A percentile compares a stretch with the other conserved stretches of the same genome.
Conservation (phyloP, 129 eudicot species). For the Pseudognaphalium luteoalbum region DNA sequence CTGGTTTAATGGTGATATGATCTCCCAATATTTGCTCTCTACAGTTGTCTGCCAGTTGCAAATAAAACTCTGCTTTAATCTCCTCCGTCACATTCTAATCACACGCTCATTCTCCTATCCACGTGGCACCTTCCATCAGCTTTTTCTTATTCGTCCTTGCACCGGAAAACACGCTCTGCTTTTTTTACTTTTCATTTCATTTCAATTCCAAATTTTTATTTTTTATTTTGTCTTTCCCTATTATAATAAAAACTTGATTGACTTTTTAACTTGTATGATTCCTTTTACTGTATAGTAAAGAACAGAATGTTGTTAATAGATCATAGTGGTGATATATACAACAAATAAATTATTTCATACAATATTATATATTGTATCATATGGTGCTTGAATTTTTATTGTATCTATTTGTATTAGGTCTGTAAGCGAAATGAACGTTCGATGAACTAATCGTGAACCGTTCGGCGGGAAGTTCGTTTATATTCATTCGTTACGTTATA, state of each 20-base stretch:
- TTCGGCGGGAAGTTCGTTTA: too few species aligned
- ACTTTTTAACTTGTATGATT: too few species aligned
- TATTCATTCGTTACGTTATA: too few species aligned
- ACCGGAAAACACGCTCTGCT: slow-evolving; percentile 94
- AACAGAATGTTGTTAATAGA: too few species aligned
- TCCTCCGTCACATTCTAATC: slow-evolving; percentile 58
- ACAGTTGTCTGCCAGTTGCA: slow-evolving; percentile 70
- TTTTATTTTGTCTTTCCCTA: not conserved
- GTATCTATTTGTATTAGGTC: too few species aligned
- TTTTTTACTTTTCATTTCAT: slow-evolving; percentile 18
- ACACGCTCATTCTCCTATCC: slow-evolving; percentile 33
- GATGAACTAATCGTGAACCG: too few species aligned
- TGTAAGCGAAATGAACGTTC: too few species aligned
- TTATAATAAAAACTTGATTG: not conserved
- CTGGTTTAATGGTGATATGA: not conserved
- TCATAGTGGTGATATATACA: too few species aligned
- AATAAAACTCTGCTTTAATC: slow-evolving; percentile 38
- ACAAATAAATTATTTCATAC: too few species aligned
- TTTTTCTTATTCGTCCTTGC: slow-evolving; percentile 71
- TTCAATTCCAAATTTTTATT: not conserved
- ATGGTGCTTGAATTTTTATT: too few species aligned
- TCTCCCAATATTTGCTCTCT: slow-evolving; percentile 55
- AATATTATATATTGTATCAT: too few species aligned
- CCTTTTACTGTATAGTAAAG: too few species aligned
- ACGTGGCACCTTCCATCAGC: slow-evolving; percentile 62